Conservation (phyloP, 2,329 filamentous ascomycete genomes). For the Diaporthe sp. region DNA sequence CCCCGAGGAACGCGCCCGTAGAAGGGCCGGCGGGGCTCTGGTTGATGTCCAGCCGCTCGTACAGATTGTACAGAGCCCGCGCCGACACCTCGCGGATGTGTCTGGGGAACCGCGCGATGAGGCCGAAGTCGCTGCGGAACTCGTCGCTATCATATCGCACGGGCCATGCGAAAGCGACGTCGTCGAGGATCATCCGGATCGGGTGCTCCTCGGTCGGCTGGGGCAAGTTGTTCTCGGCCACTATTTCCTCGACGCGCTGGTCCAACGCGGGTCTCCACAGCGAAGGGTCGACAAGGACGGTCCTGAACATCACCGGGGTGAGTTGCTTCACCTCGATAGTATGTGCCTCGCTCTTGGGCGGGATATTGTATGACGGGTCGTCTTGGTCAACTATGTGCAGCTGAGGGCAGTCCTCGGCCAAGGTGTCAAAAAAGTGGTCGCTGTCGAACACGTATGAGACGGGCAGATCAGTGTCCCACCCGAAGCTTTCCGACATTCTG, state of each 20-base stretch:
- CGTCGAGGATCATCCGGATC: constrained; percentile 29
- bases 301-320: neutral
- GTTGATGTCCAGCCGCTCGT: constrained; percentile 16
- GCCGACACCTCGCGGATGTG: constrained; percentile 33
- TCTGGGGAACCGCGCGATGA: constrained; percentile 4
- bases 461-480: constrained; percentile 27
- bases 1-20: constrained; percentile 27
- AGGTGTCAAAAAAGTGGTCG: constrained; percentile 30
- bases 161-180: constrained; percentile 33
- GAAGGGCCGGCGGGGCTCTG: constrained; percentile 26
- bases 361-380: constrained; percentile 16
- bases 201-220: constrained; percentile 3
- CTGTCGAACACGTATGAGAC: constrained; percentile 34
- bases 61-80: constrained; percentile 31
- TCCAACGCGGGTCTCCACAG: constrained; percentile 27
- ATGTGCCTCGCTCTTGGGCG: constrained; percentile 20
- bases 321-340: constrained; percentile 19
- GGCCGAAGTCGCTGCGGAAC: constrained; percentile 31
- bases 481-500: constrained; percentile 32
- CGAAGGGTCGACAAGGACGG: constrained; percentile 18
- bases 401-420: constrained; percentile 33
- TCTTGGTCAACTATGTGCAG: constrained; percentile 30
- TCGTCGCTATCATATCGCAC: constrained; percentile 27
- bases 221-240: neutral
- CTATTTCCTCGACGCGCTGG: neutral